Conservation (phyloP, 106 monocot genomes). For the Iris macrosiphon region DNA sequence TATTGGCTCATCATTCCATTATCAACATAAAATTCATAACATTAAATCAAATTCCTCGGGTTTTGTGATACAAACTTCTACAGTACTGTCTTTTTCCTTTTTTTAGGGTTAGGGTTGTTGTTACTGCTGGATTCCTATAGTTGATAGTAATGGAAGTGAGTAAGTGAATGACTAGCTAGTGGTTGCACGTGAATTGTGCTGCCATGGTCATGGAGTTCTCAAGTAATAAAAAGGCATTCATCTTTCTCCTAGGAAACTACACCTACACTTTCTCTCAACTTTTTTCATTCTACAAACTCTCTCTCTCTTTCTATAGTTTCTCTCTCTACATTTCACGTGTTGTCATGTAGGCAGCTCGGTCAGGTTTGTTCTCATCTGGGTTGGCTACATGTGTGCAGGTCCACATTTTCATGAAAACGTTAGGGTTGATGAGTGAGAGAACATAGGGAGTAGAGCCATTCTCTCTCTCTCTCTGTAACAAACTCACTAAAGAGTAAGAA, state of each 20-base stretch:
- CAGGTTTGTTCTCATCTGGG: conserved; percentile 48
- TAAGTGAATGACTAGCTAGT: no score
- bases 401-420: conserved; percentile 54
- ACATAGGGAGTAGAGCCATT: not conserved
- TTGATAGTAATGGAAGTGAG: no score
- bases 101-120: conserved; percentile 35
- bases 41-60: no score
- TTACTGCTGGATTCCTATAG: no score
- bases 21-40: conserved; percentile 13
- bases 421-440: conserved; percentile 26
- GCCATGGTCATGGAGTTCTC: conserved; percentile 13
- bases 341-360: conserved; percentile 48
- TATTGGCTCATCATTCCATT: conserved; percentile 6
- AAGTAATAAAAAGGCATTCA: conserved; percentile 3
- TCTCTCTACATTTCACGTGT: conserved; percentile 46
- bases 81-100: conserved; percentile 3
- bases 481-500: not conserved
- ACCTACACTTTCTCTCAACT: not conserved
- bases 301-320: conserved; percentile 18
- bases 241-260: conserved; percentile 29
- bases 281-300: not conserved
- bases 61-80: no score
- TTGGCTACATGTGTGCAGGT: conserved; percentile 38
- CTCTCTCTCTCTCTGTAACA: conserved; percentile 4
- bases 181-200: conserved; percentile 51